Conservation (phyloP, 768 basidiomycete species). For the Leccinum subtestaceum region DNA sequence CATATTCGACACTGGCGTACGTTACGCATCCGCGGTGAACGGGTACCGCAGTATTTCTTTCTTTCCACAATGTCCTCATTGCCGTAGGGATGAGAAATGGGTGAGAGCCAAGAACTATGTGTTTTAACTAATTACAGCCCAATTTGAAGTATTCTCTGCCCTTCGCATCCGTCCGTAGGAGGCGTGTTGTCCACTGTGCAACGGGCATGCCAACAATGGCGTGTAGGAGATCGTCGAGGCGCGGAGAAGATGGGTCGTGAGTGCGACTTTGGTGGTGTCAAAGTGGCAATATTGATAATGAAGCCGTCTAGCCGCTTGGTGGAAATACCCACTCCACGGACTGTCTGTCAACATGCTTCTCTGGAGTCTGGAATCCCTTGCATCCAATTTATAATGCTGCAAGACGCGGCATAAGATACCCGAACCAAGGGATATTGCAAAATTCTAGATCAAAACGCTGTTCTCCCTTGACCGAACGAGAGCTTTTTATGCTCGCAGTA, state of each 20-base stretch:
- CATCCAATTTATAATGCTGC: background rate
- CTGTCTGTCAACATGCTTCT: constrained; percentile 1
- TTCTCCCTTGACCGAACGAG: background rate
- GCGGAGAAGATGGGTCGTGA: constrained; percentile 8
- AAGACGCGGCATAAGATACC: background rate
- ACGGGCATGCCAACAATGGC: background rate
- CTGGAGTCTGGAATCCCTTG: background rate
- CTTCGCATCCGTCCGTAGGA: background rate
- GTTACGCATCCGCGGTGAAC: background rate
- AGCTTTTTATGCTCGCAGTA: background rate
- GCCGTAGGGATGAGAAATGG: background rate
- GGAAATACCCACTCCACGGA: constrained; percentile 16
- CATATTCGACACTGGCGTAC: background rate
- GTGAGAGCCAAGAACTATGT: background rate
- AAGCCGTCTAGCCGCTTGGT: background rate
- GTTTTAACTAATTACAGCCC: background rate
- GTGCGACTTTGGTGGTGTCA: background rate
- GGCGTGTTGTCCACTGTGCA: constrained; percentile 1
- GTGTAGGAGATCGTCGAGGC: constrained; percentile 6
- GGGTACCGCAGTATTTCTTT: background rate
- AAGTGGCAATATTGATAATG: background rate
- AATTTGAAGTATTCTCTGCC: background rate
- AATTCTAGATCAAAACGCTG: background rate
- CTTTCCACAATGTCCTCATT: background rate
- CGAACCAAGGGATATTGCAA: background rate